Conservation (phyloP, 2,329 filamentous ascomycete genomes). For the Colletotrichum ledebouriae region DNA sequence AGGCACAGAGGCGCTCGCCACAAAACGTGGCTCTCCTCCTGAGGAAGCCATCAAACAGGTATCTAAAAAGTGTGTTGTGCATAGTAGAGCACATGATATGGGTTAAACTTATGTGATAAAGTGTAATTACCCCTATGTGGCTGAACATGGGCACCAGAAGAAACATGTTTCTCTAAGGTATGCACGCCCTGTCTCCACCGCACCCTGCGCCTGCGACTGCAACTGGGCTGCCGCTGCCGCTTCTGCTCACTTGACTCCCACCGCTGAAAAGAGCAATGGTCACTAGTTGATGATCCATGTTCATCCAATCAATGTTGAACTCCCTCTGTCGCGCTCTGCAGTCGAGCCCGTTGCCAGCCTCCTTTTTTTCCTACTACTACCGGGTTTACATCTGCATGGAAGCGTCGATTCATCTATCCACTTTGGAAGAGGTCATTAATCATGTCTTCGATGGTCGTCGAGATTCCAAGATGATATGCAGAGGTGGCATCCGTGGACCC, state of each 20-base stretch:
- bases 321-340: constrained; percentile 9
- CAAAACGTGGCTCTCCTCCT: constrained; percentile 35
- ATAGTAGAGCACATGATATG: too few species aligned
- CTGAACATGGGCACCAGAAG: too few species aligned
- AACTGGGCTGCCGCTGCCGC: background rate
- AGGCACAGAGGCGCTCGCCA: constrained; percentile 24
- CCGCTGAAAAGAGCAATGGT: background rate
- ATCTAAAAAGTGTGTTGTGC: too few species aligned
- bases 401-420: constrained; percentile 8
- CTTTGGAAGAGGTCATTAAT: constrained; percentile 15
- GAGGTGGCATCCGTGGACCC: constrained; percentile 18
- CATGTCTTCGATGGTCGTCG: constrained; percentile 27
- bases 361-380: constrained; percentile 13
- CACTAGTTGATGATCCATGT: constrained; percentile 27
- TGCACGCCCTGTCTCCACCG: constrained; percentile 28
- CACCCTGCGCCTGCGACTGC: background rate
- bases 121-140: too few species aligned
- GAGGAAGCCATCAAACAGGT: constrained; percentile 18
- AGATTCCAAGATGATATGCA: constrained; percentile 12
- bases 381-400: constrained; percentile 28
- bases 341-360: constrained; percentile 20
- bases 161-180: constrained; percentile 21
- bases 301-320: constrained; percentile 35
- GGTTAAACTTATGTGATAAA: too few species aligned
- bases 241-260: background rate